Evolutionary conservation across 306 rosid genomes (phyloP), one percentile per base, ranked within the genome.

Genomic region (Begonia loranthoides): DNA sequence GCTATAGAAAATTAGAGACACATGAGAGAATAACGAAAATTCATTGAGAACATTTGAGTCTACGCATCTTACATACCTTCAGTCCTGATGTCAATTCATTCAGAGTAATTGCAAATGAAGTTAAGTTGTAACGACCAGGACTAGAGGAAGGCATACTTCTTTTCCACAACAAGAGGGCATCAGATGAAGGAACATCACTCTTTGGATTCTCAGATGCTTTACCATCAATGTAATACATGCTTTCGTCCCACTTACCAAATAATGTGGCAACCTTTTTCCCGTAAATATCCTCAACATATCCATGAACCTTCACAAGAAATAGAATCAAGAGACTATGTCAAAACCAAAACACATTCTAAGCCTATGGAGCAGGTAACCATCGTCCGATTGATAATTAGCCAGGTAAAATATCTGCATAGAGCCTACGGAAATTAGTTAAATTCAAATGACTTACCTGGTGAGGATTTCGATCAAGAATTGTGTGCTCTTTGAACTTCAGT

Each of bases 211-310:
- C 65, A 65, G 70, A 68, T 40, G 64, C 73, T 5, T 86, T 83
- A 53, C 90, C 90, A 62, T 47, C 73, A 61, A 63, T 53, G 68
- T 68, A 90, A 67, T 80, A 73, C 55, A 90, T 54, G 68, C 77
- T 77, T 16, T 86, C 99, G 69, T 90, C 88, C 99, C 99, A 90
- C 79, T 90, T 90, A 54, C 99, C 99, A 66, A 76, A 72, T 62
- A 90, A 15, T 19, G 92, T 76, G 46, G 94, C 94, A 45, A 63
- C 73, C 48, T 80, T 90, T 62, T 67, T 68, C 4, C 94, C 94
- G 40, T 10, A 56, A 43, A 55, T 65, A 73, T 86, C 94, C 86
- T 86, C 92, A 67, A 90, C 69, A 77, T 59, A 78, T 65, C 99
- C 99, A 55, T 74, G 70, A 14, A 90, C 94, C 99, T 90, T 40